A percentile compares a stretch with the other conserved stretches of the same genome.
Evolutionary conservation across 768 basidiomycete genomes (phyloP).

Genomic region (Aureoboletus auriporus): DNA sequence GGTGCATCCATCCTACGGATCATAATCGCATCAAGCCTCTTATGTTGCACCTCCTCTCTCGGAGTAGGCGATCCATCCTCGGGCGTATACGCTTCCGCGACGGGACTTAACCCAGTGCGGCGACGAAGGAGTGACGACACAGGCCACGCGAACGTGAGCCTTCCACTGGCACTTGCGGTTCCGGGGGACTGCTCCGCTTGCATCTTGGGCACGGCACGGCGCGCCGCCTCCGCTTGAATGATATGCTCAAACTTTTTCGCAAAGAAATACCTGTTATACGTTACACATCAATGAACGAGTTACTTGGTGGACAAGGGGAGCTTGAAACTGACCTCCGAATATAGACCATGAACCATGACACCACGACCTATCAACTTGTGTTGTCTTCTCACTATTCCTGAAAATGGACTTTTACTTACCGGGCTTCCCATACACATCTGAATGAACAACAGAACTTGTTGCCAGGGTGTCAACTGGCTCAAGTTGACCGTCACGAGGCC

Average conservation of each 20-base stretch:
- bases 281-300: neutral
- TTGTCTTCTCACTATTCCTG: neutral
- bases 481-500: constrained; percentile 70
- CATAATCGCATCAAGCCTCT: constrained; percentile 61
- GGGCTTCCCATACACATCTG: constrained; percentile 78
- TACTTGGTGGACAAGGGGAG: neutral
- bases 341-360: constrained; percentile 83
- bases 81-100: constrained; percentile 17
- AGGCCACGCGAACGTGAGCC: constrained; percentile 23
- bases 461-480: constrained; percentile 64
- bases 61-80: constrained; percentile 15
- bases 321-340: constrained; percentile 53
- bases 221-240: constrained; percentile 41
- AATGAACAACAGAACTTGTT: constrained; percentile 66
- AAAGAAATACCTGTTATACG: constrained; percentile 55
- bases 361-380: constrained; percentile 47
- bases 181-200: constrained; percentile 19
- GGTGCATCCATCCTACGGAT: constrained; percentile 69
- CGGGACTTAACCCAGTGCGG: constrained; percentile 23
- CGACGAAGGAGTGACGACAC: constrained; percentile 32
- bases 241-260: constrained; percentile 62
- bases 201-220: constrained; percentile 18
- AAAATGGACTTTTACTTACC: constrained; percentile 39
- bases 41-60: constrained; percentile 22
- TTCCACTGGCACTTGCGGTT: constrained; percentile 15